Evolutionary conservation across 768 basidiomycete species (phyloP).

Genomic region (Mycena floridula): DNA sequence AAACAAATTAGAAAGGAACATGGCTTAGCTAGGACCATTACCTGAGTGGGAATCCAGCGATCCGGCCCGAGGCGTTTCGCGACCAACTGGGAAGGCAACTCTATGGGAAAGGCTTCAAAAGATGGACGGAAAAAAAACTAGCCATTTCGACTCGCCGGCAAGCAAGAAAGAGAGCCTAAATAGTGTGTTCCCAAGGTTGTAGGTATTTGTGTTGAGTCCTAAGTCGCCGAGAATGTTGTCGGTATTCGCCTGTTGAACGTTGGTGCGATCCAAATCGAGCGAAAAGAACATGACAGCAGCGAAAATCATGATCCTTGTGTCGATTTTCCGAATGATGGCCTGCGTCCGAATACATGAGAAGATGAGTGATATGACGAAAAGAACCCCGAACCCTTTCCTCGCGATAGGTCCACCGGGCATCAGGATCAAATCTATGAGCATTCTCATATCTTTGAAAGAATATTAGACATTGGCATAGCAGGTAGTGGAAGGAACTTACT

Average conservation of each 20-base stretch:
- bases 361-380: not conserved
- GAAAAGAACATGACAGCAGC: slow-evolving; percentile 60
- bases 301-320: slow-evolving; percentile 55
- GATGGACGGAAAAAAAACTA: slow-evolving; percentile 1
- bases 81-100: slow-evolving; percentile 62
- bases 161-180: slow-evolving; percentile 42
- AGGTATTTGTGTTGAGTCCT: slow-evolving; percentile 54
- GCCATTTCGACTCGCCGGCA: slow-evolving; percentile 25
- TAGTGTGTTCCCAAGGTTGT: slow-evolving; percentile 57
- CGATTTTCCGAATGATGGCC: slow-evolving; percentile 53
- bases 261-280: slow-evolving; percentile 52
- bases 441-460: no score
- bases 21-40: slow-evolving; percentile 10
- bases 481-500: no score
- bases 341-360: slow-evolving; percentile 11
- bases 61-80: slow-evolving; percentile 66
- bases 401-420: slow-evolving; percentile 65
- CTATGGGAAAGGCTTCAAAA: slow-evolving; percentile 15
- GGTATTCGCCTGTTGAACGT: slow-evolving; percentile 61
- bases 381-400: slow-evolving; percentile 48
- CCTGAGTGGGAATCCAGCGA: slow-evolving; percentile 59
- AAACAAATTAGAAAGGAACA: not conserved
- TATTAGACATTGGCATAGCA: no score
- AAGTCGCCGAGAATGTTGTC: slow-evolving; percentile 66
- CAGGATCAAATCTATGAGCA: slow-evolving; percentile 55